Evolutionary conservation across 75 land plant genomes (phyloP), one percentile per base, ranked within the genome.

Genomic region (Gnetum montanum): DNA sequence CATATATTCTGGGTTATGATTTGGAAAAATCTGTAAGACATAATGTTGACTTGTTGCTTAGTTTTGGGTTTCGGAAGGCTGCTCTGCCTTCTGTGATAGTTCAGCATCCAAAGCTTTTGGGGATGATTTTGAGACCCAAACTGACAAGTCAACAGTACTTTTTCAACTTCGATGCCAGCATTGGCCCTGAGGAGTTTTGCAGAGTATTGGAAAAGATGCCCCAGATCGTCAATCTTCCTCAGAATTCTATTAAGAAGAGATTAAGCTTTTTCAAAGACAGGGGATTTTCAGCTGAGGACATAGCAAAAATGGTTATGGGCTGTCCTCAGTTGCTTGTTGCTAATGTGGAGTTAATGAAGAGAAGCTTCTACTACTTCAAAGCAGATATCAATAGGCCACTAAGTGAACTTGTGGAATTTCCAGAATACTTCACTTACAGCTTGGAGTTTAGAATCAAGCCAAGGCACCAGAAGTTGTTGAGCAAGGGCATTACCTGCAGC

Each of bases 351-450:
- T 69, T 66, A 33, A 72, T 90, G 76, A 79, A 82, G 56, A 76
- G 72, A 5, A 79, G 80, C 44, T 74, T 61, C 38, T 74, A 75
- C 44, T 91, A 70, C 49, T 79, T 80, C 41, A 75, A 74, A 45
- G 72, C 57, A 24, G 79, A 87, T 50, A 79, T 86, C 80, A 71
- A 75, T 36, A 60, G 80, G 55, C 68, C 77, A 4, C 3, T 76
- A 26, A 57, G 66, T 54, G 91, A 86, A 66, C 64, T 86, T 6
- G 58, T 83, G 35, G 83, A 73, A 24, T 86, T 76, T 44, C 91
- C 91, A 8, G 71, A 64, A 44, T 86, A 79, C 54, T 83, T 86
- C 23, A 82, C 87, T 23, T 86, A 86, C 48, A 73, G 82, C 49
- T 69, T 86, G 53, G 80, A 76, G 41, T 63, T 63, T 3, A 67